These are phyloP conservation scores for Brassica balearica DNA, from an alignment of 441 rosid genomes.

Conservation along the genomic window DNA sequence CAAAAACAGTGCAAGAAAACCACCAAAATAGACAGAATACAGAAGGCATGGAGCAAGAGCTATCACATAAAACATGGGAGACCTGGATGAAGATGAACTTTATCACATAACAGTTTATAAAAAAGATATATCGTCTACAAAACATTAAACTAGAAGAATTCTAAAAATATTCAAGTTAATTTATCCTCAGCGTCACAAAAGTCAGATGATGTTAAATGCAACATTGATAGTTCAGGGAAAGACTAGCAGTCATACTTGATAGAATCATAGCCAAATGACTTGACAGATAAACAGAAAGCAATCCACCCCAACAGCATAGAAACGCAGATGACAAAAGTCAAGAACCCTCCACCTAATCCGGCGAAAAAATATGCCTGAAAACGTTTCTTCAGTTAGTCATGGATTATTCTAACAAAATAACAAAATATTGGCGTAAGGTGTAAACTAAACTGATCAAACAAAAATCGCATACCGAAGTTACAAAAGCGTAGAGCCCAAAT, in stretches of 20 bases:
- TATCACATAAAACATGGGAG: constrained; percentile 64
- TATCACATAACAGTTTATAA: constrained; percentile 32
- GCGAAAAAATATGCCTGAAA: constrained; percentile 79
- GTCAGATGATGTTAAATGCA: background rate
- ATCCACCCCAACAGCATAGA: constrained; percentile 90
- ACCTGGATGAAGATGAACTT: constrained; percentile 64
- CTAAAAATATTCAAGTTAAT: too few relatives aligned
- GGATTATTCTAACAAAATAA: constrained; percentile 5
- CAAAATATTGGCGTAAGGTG: background rate
- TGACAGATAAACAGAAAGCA: constrained; percentile 55
- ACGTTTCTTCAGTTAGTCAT: constrained; percentile 14
- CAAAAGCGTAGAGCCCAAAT: constrained; percentile 76
- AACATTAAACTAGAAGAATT: background rate
- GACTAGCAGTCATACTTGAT: constrained; percentile 55
- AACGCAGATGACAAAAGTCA: constrained; percentile 64
- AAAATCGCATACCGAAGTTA: constrained; percentile 69
- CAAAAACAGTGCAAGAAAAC: constrained; percentile 78
- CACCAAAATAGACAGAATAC: constrained; percentile 81
- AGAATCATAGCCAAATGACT: constrained; percentile 57
- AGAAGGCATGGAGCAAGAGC: constrained; percentile 79
- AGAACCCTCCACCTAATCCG: constrained; percentile 92
- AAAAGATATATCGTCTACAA: background rate
- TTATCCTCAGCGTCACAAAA: background rate
- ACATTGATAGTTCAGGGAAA: background rate
- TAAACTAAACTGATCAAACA: constrained; percentile 28